A percentile compares a stretch with the other conserved stretches of the same genome.
These are phyloP conservation scores for Kernera saxatilis DNA, from an alignment of 345 rosid genomes.

Conservation along the genomic window DNA sequence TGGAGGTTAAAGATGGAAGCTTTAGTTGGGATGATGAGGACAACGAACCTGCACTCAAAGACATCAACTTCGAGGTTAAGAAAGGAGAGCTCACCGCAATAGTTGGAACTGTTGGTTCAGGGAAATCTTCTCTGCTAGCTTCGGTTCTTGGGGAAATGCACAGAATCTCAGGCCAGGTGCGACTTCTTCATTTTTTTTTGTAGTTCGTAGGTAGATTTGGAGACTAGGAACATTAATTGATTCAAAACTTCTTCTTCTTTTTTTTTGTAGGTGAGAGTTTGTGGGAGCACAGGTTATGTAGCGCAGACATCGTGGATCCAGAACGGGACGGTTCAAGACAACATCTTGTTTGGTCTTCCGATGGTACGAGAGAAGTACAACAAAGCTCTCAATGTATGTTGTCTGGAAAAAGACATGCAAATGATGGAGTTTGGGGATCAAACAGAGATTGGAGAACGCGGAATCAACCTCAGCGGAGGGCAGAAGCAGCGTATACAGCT, in stretches of 20 bases:
- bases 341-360: constrained; percentile 79
- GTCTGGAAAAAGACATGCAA: constrained; percentile 76
- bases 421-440: constrained; percentile 97
- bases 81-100: constrained; percentile 85
- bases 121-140: constrained; percentile 86
- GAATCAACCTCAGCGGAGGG: constrained; percentile 96
- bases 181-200: not conserved
- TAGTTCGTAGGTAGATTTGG: too few species aligned
- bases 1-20: constrained; percentile 60
- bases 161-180: constrained; percentile 70
- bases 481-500: constrained; percentile 97
- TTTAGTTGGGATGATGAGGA: constrained; percentile 92
- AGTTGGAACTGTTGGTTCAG: constrained; percentile 93
- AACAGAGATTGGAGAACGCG: constrained; percentile 95
- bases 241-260: not conserved
- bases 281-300: constrained; percentile 84
- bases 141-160: constrained; percentile 96
- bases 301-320: constrained; percentile 97
- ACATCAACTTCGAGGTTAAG: constrained; percentile 50
- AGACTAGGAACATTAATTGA: not conserved
- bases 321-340: constrained; percentile 81
- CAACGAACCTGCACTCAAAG: constrained; percentile 49
- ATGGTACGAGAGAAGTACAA: constrained; percentile 56
- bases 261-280: constrained; percentile 53
- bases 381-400: constrained; percentile 68